phyloP scores from a whole-genome alignment of 2,329 filamentous ascomycete genomes.

The Plenodomus tracheiphilus region DNA sequence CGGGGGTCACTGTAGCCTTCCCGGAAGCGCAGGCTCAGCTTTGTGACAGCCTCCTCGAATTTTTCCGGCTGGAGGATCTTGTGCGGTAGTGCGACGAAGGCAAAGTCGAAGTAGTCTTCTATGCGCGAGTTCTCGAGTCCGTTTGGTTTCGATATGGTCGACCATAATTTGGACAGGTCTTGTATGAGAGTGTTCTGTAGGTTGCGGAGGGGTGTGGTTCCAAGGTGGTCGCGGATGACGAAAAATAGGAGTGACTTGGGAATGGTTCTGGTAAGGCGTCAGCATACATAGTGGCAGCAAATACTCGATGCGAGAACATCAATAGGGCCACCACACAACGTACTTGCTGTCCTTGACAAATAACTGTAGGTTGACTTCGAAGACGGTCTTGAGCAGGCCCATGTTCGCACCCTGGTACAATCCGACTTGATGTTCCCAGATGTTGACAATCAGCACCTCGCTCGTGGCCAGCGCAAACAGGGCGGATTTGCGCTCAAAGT shows the following conservation, averaged over 20 bases:
- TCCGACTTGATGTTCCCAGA: conserved; percentile 99
- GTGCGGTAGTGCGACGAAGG: conserved; percentile 92
- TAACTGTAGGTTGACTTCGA: conserved; percentile 96
- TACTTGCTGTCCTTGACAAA: conserved; percentile 95
- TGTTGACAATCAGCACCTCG: conserved; percentile 97
- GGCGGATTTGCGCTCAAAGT: conserved; percentile 98
- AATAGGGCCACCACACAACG: conserved; percentile 42
- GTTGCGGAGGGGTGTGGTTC: conserved; percentile 86
- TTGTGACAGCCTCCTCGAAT: conserved; percentile 79
- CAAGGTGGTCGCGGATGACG: conserved; percentile 96
- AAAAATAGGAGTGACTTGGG: conserved; percentile 95
- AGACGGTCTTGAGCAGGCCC: conserved; percentile 97
- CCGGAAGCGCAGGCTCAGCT: conserved; percentile 78
- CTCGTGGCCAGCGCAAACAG: conserved; percentile 96
- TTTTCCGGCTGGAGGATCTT: conserved; percentile 95
- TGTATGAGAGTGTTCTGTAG: conserved; percentile 87
- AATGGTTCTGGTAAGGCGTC: conserved; percentile 63
- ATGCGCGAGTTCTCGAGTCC: conserved; percentile 88
- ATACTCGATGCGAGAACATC: too few species aligned
- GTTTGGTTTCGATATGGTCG: conserved; percentile 84
- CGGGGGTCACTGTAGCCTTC: conserved; percentile 75
- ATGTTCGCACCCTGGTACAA: conserved; percentile 98
- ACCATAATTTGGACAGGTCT: conserved; percentile 91
- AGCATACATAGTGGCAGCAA: too few species aligned
- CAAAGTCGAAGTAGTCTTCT: conserved; percentile 98